Evolutionary conservation across 2,329 filamentous ascomycete species (phyloP).

Genomic region (Monilinia polystroma): DNA sequence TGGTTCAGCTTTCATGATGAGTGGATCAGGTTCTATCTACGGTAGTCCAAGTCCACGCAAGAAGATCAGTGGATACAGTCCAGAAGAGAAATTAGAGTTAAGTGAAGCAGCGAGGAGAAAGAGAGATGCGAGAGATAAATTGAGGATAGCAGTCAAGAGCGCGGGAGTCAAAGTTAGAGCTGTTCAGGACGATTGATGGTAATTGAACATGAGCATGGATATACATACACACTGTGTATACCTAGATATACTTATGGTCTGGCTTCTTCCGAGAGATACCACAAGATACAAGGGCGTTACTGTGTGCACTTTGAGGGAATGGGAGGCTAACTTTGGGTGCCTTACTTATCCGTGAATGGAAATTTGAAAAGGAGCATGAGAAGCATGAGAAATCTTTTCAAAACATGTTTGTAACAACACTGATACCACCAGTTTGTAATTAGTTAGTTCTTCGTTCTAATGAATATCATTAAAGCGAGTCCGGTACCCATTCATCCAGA

Average conservation of each 20-base stretch:
- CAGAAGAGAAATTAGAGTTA: constrained; percentile 57
- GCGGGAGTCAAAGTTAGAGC: constrained; percentile 36
- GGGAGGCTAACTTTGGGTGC: neutral
- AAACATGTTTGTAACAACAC: constrained; percentile 12
- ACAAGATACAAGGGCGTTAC: neutral
- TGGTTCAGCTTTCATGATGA: constrained; percentile 17
- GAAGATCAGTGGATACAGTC: constrained; percentile 61
- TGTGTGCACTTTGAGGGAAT: neutral
- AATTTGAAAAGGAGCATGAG: neutral
- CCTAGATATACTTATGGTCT: neutral
- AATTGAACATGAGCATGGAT: neutral
- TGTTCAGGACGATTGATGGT: constrained; percentile 34
- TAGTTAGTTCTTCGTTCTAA: neutral
- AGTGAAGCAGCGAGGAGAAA: constrained; percentile 55
- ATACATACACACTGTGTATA: neutral
- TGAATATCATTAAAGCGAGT: neutral
- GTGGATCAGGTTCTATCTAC: constrained; percentile 34
- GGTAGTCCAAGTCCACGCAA: constrained; percentile 48
- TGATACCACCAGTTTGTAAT: constrained; percentile 3
- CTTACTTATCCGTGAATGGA: constrained; percentile 1
- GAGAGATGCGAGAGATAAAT: constrained; percentile 52
- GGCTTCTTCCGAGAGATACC: neutral
- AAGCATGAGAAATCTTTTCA: neutral
- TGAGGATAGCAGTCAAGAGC: constrained; percentile 43
- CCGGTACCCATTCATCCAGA: too few species aligned